These are phyloP conservation scores for Triadica sebifera DNA, from an alignment of 345 rosid genomes.

Conservation along the genomic window DNA sequence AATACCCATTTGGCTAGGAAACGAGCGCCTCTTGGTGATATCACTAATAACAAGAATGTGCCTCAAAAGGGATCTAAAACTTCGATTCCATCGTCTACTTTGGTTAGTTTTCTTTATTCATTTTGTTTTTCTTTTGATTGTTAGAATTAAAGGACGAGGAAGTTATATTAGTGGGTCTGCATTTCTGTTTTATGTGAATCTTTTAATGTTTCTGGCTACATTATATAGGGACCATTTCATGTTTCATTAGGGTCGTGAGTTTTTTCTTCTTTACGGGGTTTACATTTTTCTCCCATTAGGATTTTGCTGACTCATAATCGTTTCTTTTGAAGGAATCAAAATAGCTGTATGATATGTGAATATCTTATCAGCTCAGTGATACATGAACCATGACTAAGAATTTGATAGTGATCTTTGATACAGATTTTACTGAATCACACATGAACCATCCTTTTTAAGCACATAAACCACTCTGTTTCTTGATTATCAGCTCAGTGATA, in stretches of 20 bases:
- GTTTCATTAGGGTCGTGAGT: too few species aligned
- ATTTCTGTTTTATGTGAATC: neutral
- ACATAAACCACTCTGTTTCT: neutral
- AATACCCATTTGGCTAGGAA: slow-evolving; percentile 46
- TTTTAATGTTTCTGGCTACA: neutral
- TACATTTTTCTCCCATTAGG: neutral
- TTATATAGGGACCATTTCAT: neutral
- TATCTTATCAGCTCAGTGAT: too few species aligned
- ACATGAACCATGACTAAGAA: too few species aligned
- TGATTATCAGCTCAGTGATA: neutral
- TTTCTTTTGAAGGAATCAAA: neutral
- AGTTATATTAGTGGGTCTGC: neutral
- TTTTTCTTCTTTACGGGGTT: too few species aligned
- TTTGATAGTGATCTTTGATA: neutral
- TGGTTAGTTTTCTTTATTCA: slow-evolving; percentile 40
- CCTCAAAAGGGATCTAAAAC: slow-evolving; percentile 33
- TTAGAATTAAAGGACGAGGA: neutral
- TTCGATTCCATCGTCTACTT: slow-evolving; percentile 43
- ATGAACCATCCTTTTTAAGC: neutral
- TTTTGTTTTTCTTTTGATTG: slow-evolving; percentile 1
- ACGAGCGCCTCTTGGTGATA: slow-evolving; percentile 72
- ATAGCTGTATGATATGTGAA: neutral
- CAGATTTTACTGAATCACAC: neutral
- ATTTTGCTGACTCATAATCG: neutral
- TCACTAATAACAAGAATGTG: slow-evolving; percentile 57